Evolutionary conservation across 2,329 filamentous ascomycete genomes (phyloP), one percentile per base, ranked within the genome.

Genomic region (Nemania abortiva): DNA sequence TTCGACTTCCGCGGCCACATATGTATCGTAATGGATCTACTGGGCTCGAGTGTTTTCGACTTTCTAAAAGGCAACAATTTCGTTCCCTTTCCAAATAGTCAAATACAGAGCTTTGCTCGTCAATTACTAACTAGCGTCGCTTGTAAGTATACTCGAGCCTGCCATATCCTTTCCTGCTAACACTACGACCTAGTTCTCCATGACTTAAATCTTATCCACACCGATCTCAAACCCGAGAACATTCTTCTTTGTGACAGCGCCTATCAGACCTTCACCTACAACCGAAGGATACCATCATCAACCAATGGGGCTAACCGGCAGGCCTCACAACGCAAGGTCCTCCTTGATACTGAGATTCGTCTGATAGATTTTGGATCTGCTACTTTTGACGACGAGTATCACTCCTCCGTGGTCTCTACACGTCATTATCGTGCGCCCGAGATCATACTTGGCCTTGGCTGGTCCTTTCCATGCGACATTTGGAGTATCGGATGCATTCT

Each of bases 1-100:
- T 99, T 99, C 82, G 96, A 99, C 81, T 99, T 93, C 83, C 89
- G 95, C 56, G 96, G 97, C 66, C 96, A 99, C 79, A 98, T 99
- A 74, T 99, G 96, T 85, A 91, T 91, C 68, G 89, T 91, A 63
- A 91, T 90, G 88, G 89, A 91, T 72, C 82, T 91, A 3, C 88
- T 98, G 37, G 95, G 95, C 56, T 95, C 98, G 78, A 98, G 95
- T 76, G 95, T 99, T 61, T 99, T 99, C 79, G 96, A 99, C 82
- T 99, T 99, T 75, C 86, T 99, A 56, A 99, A 99, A 84, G 91
- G 91, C 77, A 98, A 98, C 78, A 88, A 89, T 72, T 99, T 99
- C 78, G 94, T 97, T 20, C 96, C 96, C 0, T 99, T 99, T 77
- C 96, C 96, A 13, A 98, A 97, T 85, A 98, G 95, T 73, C 96